Conservation (phyloP, 495 filamentous ascomycete genomes). For the Trichoderma reesei region DNA sequence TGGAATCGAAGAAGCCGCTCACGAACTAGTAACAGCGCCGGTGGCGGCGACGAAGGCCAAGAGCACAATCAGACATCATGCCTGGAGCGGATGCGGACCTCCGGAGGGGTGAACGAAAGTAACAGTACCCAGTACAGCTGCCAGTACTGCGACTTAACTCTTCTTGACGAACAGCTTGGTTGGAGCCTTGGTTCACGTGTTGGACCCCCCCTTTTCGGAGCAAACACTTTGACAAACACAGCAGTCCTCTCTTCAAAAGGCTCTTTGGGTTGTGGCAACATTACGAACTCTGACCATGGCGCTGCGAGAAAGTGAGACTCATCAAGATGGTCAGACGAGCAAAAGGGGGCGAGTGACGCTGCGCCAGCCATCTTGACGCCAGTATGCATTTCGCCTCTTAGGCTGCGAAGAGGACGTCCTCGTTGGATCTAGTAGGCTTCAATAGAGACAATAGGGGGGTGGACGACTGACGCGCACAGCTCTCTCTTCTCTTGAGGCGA, state of each 20-base stretch:
- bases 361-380: not conserved
- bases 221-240: too few species aligned
- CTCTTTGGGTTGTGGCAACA: too few species aligned
- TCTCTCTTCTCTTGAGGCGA: not conserved
- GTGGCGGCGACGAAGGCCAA: not conserved
- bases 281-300: too few species aligned
- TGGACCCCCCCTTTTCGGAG: too few species aligned
- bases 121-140: too few species aligned
- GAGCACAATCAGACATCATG: not conserved
- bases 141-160: too few species aligned
- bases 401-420: not conserved
- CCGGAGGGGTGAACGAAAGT: not conserved
- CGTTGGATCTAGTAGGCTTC: not conserved
- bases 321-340: not conserved
- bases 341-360: not conserved
- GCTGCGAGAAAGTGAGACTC: not conserved
- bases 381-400: not conserved
- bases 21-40: not conserved
- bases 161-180: too few species aligned
- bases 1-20: not conserved
- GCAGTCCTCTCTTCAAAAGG: too few species aligned
- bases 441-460: slow-evolving; percentile 5
- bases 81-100: not conserved
- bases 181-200: too few species aligned
- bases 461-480: not conserved